Percentiles rank a stretch among this genome's conserved stretches.
Evolutionary conservation across 345 rosid genomes (phyloP).

Genomic region (Eucalyptus microcorys): DNA sequence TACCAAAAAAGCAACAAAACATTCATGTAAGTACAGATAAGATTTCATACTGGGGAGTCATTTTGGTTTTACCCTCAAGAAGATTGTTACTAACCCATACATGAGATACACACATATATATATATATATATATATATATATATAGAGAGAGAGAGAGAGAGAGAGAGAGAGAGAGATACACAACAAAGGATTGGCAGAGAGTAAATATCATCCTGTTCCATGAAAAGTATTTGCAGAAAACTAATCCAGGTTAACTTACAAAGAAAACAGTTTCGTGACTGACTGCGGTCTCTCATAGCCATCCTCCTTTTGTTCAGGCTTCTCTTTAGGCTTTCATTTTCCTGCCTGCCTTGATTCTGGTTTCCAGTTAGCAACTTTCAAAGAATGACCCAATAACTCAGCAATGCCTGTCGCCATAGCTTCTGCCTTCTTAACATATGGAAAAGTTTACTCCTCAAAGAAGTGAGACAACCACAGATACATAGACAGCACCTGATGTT

Average conservation of each 20-base stretch:
- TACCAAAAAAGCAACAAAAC: background rate
- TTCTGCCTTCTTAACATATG: conserved; percentile 64
- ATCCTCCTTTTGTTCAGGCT: conserved; percentile 17
- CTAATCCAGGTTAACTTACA: conserved; percentile 17
- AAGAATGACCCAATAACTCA: conserved; percentile 69
- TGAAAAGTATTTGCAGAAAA: background rate
- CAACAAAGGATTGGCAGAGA: background rate
- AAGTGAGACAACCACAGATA: conserved; percentile 89
- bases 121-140: too few species aligned
- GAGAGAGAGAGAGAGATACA: background rate
- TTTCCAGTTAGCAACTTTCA: conserved; percentile 59
- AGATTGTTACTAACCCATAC: background rate
- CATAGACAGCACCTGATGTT: conserved; percentile 75
- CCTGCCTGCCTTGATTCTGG: conserved; percentile 44
- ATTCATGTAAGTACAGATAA: background rate
- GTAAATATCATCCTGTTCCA: background rate
- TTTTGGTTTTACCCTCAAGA: background rate
- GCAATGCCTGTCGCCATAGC: conserved; percentile 74
- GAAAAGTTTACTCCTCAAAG: conserved; percentile 59
- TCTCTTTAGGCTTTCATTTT: conserved; percentile 20
- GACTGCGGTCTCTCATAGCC: conserved; percentile 55
- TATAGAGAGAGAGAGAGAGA: background rate
- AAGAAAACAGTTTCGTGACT: conserved; percentile 16
- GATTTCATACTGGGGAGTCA: background rate
- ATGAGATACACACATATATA: background rate